Base-by-base conservation (phyloP, 2,329 filamentous ascomycete genomes). In the Cytospora schulzeri region DNA sequence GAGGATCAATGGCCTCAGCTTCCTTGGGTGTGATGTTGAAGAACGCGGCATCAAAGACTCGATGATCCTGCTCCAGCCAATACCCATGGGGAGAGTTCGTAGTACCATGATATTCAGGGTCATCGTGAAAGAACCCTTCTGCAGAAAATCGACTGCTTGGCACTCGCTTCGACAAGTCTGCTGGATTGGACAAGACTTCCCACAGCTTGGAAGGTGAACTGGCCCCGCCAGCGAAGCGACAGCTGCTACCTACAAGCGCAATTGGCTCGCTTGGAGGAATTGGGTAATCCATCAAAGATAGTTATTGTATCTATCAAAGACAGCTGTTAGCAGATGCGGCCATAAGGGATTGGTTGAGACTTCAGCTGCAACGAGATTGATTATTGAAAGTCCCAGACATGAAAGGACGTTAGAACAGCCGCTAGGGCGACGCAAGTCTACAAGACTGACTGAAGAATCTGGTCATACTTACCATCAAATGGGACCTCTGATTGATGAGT, bases 1-100 rank as follows among this genome's bases (percentile, higher is more conserved):
- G 75, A 0, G 74, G 75, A 41, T 76, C 75, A 38, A 78, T 75
- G 15, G 73, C 71, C 63, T 75, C 74, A 28, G 76, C 76, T 63
- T 78, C 76, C n/a, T 71, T 74, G 2, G 74, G 74, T 0, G 73
- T 72, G 65, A 78, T 77, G 52, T 73, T 75, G 69, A 79, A 76
- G 69, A 81, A 81, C 4, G 72, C 70, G 4, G 75, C 69, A 12
- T 78, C 75, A 45, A 77, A 76, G 31, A 69, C 65, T 3, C 71
- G 69, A 8, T 72, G 68, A 41, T 76, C 70, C 31, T 74, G 69
- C 2, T 74, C 70, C 14, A 76, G 67, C 62, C 71, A 77, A 62
- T 76, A 76, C 1, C 69, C 73, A 56, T 72, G 72, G 50, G 70
- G 66, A 4, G 74, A 71, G 53, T 76, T 70, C 2, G 77, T 71